Percentiles rank a stretch among this genome's conserved stretches.
These are phyloP conservation scores for Cladosporium sp. DNA, from an alignment of 2,329 filamentous ascomycete species.

Conservation along the genomic window DNA sequence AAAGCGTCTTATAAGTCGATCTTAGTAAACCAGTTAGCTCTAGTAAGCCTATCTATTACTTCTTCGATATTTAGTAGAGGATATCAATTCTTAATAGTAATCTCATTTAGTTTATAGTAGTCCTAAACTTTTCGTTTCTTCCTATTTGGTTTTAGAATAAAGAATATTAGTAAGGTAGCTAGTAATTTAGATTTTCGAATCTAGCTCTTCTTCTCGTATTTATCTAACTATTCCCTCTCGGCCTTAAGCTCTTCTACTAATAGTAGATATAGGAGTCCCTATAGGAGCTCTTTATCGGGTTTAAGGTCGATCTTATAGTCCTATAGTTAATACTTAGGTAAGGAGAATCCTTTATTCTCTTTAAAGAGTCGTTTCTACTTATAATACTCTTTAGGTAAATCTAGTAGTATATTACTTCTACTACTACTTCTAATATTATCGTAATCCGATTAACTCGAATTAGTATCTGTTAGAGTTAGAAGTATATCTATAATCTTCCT, in stretches of 20 bases:
- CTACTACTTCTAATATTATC: slow-evolving; percentile 1
- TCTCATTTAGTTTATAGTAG: slow-evolving; percentile 25
- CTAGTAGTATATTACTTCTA: slow-evolving; percentile 1
- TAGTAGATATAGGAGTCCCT: slow-evolving; percentile 12
- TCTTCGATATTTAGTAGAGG: slow-evolving; percentile 24
- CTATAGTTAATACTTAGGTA: slow-evolving; percentile 17
- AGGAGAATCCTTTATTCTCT: slow-evolving; percentile 14
- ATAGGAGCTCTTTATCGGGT: slow-evolving; percentile 14
- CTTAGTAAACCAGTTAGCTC: slow-evolving; percentile 20
- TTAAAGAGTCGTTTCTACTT: slow-evolving; percentile 17
- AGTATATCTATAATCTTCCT: background rate
- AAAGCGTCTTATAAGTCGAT: slow-evolving; percentile 24
- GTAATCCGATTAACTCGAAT: slow-evolving; percentile 3
- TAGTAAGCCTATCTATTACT: slow-evolving; percentile 17
- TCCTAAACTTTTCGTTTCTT: slow-evolving; percentile 21
- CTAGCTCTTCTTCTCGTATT: slow-evolving; percentile 11
- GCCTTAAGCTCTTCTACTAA: slow-evolving; percentile 14
- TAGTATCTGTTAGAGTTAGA: slow-evolving; percentile 12
- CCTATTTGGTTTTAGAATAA: slow-evolving; percentile 24
- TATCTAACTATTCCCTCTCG: slow-evolving; percentile 8
- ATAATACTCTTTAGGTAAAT: slow-evolving; percentile 15
- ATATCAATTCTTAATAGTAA: slow-evolving; percentile 28
- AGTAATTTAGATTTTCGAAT: slow-evolving; percentile 12
- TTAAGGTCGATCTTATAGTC: slow-evolving; percentile 15
- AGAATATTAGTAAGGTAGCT: slow-evolving; percentile 17